Percentiles rank a stretch among this genome's conserved stretches.
phyloP scores from a whole-genome alignment of 352 stramenopile species.

The Saprolegnia parasitica region DNA sequence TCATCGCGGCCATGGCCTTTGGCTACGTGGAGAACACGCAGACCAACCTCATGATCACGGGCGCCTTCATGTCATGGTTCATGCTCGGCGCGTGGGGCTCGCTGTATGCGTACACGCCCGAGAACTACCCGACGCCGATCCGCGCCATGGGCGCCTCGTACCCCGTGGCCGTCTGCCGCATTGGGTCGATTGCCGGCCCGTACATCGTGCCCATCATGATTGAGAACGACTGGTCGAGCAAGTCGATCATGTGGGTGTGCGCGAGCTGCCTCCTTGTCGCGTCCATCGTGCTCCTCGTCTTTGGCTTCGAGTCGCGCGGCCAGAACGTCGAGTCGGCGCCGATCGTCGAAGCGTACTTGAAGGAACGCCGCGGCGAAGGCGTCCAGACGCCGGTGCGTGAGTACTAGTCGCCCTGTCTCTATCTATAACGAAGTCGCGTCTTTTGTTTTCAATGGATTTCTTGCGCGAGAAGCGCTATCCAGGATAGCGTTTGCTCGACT shows the following conservation, averaged over 20 bases:
- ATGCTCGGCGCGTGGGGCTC: slow-evolving; percentile 32
- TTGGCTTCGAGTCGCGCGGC: slow-evolving; percentile 30
- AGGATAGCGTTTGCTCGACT: too few species aligned
- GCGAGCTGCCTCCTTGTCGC: slow-evolving; percentile 20
- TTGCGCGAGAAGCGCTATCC: too few species aligned
- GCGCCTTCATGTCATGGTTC: slow-evolving; percentile 28
- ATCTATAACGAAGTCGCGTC: too few species aligned
- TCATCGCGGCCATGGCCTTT: slow-evolving; percentile 52
- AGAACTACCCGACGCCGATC: slow-evolving; percentile 33
- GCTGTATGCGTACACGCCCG: slow-evolving; percentile 34
- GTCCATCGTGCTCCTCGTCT: slow-evolving; percentile 26
- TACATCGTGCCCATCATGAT: slow-evolving; percentile 33
- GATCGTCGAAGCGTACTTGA: slow-evolving; percentile 27
- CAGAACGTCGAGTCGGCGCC: slow-evolving; percentile 36
- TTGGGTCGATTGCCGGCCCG: slow-evolving; percentile 31
- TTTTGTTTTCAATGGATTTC: too few species aligned
- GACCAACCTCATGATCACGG: slow-evolving; percentile 39
- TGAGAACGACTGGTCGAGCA: slow-evolving; percentile 17
- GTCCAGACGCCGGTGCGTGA: too few species aligned
- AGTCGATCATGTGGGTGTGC: slow-evolving; percentile 32
- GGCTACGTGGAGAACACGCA: slow-evolving; percentile 53
- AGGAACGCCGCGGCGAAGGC: slow-evolving; percentile 17
- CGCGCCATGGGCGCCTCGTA: slow-evolving; percentile 30
- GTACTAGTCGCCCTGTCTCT: too few species aligned
- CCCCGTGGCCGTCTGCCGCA: slow-evolving; percentile 27